Evolutionary conservation across 257 asterid genomes (phyloP).

Genomic region (Solanum bulbocastanum): DNA sequence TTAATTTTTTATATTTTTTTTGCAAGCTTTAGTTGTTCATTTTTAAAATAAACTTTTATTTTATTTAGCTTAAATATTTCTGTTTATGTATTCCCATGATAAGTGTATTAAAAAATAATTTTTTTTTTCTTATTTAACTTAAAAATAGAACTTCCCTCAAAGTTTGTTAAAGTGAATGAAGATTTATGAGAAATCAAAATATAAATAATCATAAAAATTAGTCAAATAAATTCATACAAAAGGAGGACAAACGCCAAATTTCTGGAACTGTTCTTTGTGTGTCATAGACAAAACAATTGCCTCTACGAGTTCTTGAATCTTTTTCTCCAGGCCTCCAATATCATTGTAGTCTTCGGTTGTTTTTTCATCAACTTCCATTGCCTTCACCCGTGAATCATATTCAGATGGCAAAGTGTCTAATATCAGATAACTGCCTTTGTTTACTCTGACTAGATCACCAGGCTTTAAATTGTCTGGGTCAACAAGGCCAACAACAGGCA

Average conservation of each 20-base stretch:
- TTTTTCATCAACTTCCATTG: slow-evolving; percentile 97
- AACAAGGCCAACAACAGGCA: slow-evolving; percentile 89
- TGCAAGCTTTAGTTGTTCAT: too few relatives aligned
- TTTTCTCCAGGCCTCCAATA: slow-evolving; percentile 93
- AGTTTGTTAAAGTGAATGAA: too few relatives aligned
- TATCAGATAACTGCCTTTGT: slow-evolving; percentile 91
- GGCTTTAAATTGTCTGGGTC: slow-evolving; percentile 91
- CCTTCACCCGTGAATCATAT: slow-evolving; percentile 95
- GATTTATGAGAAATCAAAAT: too few relatives aligned
- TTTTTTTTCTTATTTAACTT: too few relatives aligned
- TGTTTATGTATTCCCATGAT: too few relatives aligned
- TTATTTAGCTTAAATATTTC: too few relatives aligned
- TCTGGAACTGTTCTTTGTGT: slow-evolving; percentile 72
- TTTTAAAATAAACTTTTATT: too few relatives aligned
- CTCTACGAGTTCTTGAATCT: slow-evolving; percentile 86
- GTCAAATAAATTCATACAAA: too few relatives aligned
- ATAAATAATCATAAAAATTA: too few relatives aligned
- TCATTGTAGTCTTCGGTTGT: slow-evolving; percentile 97
- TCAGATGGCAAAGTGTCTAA: slow-evolving; percentile 93
- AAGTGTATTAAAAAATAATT: too few relatives aligned
- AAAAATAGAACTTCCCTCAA: too few relatives aligned
- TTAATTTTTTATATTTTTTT: too few relatives aligned
- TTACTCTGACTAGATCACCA: slow-evolving; percentile 94
- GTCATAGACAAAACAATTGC: slow-evolving; percentile 89
- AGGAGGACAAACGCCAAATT: slow-evolving; percentile 76